Evolutionary conservation across 495 filamentous ascomycete genomes (phyloP).

Genomic region (Aspergillus panamensis): DNA sequence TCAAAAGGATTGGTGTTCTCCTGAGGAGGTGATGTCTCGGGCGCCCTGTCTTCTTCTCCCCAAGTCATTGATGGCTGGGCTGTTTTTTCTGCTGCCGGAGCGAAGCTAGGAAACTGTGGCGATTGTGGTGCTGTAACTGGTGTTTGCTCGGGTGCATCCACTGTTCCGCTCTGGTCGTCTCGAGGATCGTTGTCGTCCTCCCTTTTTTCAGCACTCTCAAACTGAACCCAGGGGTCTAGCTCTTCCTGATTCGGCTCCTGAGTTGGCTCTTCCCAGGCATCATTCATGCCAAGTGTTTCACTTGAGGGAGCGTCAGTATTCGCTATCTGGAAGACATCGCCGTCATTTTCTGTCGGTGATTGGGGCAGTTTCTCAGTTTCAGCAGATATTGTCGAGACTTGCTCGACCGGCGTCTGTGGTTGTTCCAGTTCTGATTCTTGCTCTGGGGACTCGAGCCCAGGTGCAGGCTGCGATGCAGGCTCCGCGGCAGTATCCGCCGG

Average conservation of each 20-base stretch:
- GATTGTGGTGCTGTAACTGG: slow-evolving; percentile 27
- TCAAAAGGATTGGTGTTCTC: background rate
- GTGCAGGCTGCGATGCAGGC: slow-evolving; percentile 8
- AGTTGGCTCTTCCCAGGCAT: slow-evolving; percentile 18
- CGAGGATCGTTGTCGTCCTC: slow-evolving; percentile 11
- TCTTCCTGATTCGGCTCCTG: slow-evolving; percentile 17
- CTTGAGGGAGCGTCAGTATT: slow-evolving; percentile 16
- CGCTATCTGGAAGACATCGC: slow-evolving; percentile 19
- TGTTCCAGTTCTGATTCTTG: slow-evolving; percentile 21
- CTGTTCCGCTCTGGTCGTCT: slow-evolving; percentile 20
- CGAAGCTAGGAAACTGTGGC: slow-evolving; percentile 22
- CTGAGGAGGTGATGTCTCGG: background rate
- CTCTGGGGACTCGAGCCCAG: slow-evolving; percentile 16
- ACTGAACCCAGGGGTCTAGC: slow-evolving; percentile 17
- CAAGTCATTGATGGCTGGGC: slow-evolving; percentile 3
- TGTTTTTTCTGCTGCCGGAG: slow-evolving; percentile 19
- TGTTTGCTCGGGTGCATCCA: slow-evolving; percentile 18
- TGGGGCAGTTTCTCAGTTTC: slow-evolving; percentile 23
- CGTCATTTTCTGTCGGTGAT: slow-evolving; percentile 23
- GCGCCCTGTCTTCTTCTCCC: slow-evolving; percentile 5
- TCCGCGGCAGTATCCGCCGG: slow-evolving; percentile 5
- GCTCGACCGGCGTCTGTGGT: slow-evolving; percentile 22
- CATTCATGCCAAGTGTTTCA: slow-evolving; percentile 24
- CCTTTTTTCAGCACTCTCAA: slow-evolving; percentile 8
- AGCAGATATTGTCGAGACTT: slow-evolving; percentile 18